These are phyloP conservation scores for Anethum foeniculum DNA, from an alignment of 140 eudicot species.

Conservation along the genomic window DNA sequence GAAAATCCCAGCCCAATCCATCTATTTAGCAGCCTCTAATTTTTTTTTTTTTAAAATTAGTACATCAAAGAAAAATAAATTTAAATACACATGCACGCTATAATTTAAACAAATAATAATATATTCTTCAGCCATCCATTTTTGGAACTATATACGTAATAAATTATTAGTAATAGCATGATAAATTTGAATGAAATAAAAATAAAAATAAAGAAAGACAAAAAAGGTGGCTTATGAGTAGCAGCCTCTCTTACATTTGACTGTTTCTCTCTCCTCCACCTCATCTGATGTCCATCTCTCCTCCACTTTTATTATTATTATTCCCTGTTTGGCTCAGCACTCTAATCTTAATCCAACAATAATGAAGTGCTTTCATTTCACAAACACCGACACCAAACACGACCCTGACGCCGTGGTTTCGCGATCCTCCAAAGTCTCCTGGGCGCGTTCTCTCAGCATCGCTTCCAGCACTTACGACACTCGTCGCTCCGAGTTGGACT, in stretches of 20 bases:
- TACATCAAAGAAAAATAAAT: no score
- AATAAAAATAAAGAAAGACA: neutral
- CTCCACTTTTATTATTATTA: no score
- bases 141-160: no score
- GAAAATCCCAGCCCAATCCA: no score
- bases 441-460: conserved; percentile 80
- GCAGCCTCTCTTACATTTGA: conserved; percentile 6
- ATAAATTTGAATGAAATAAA: neutral
- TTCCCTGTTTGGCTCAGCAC: neutral
- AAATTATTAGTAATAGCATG: no score
- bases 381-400: conserved; percentile 23
- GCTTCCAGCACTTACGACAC: conserved; percentile 50
- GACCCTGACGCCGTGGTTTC: conserved; percentile 32
- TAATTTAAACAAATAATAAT: no score
- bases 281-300: neutral
- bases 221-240: conserved; percentile 1
- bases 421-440: conserved; percentile 44
- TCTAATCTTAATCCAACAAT: conserved; percentile 4
- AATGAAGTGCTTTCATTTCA: conserved; percentile 84
- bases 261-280: conserved; percentile 2
- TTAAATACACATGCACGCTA: no score
- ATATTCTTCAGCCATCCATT: no score
- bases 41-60: no score
- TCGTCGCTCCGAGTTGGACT: conserved; percentile 56
- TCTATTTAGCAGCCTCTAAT: no score